A percentile compares a stretch with the other conserved stretches of the same genome.
These are phyloP conservation scores for Fomitiporia mediterranea DNA, from an alignment of 1,284 basidiomycete species.

Conservation along the genomic window DNA sequence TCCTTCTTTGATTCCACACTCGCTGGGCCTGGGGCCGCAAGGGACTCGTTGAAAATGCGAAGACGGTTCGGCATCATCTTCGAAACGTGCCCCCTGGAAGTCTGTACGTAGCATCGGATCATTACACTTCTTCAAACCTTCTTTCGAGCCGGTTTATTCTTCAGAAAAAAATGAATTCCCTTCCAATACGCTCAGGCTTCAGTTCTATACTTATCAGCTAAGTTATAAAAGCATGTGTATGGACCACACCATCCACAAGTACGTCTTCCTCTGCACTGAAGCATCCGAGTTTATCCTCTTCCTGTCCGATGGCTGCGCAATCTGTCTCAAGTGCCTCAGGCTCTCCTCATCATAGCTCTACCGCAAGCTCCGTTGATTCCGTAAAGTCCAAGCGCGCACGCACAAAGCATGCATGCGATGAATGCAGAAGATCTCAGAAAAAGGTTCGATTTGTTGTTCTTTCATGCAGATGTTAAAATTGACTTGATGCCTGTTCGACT, in stretches of 20 bases:
- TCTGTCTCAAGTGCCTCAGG: background rate
- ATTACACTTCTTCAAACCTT: constrained; percentile 14
- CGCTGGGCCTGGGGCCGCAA: constrained; percentile 8
- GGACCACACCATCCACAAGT: background rate
- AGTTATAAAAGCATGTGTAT: constrained; percentile 9
- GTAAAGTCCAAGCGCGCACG: constrained; percentile 17
- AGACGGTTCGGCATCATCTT: constrained; percentile 6
- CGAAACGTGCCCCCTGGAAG: constrained; percentile 6
- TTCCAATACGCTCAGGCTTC: constrained; percentile 1
- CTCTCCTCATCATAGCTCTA: constrained; percentile 2
- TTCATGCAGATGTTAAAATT: background rate
- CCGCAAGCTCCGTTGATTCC: constrained; percentile 8
- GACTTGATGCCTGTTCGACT: background rate
- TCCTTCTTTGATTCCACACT: background rate
- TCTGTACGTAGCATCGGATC: constrained; percentile 11
- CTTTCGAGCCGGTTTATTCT: background rate
- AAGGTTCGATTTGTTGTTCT: constrained; percentile 7
- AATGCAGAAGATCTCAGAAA: constrained; percentile 21
- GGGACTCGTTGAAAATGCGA: constrained; percentile 7
- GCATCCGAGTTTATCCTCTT: background rate
- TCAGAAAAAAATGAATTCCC: background rate
- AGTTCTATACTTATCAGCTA: constrained; percentile 12
- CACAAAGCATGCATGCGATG: constrained; percentile 22
- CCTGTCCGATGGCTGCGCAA: constrained; percentile 13
- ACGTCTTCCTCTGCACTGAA: background rate